Percentiles rank a stretch among this genome's conserved stretches.
phyloP scores from a whole-genome alignment of 495 filamentous ascomycete genomes.

The Trypethelium eluteriae region DNA sequence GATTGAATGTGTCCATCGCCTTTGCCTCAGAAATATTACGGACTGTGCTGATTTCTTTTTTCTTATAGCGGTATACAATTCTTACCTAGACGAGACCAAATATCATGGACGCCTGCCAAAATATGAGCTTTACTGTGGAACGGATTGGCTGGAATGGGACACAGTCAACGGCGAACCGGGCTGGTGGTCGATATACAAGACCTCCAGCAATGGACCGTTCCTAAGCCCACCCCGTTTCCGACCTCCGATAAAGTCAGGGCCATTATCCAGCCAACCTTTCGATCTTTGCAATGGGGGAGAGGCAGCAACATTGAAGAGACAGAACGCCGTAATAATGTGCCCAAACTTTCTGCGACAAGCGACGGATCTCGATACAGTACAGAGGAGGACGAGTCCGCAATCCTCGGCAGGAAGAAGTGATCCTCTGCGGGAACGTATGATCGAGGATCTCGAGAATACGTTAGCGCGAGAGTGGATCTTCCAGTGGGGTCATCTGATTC shows the following conservation, averaged over 20 bases:
- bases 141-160: background rate
- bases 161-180: background rate
- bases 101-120: background rate
- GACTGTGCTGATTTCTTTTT: background rate
- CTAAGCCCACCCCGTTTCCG: background rate
- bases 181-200: background rate
- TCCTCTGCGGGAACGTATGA: background rate
- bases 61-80: background rate
- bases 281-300: background rate
- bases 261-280: background rate
- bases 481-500: background rate
- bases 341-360: background rate
- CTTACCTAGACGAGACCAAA: background rate
- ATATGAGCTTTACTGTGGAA: background rate
- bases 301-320: background rate
- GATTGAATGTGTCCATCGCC: background rate
- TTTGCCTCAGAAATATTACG: background rate
- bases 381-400: background rate
- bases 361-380: background rate
- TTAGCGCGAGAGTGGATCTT: background rate
- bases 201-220: background rate
- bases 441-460: background rate
- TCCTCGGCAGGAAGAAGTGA: background rate
- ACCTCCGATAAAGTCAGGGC: background rate
- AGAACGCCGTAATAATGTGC: background rate